Evolutionary conservation across 257 asterid species (phyloP), one percentile per base, ranked within the genome.

Genomic region (Orobanche coerulescens): DNA sequence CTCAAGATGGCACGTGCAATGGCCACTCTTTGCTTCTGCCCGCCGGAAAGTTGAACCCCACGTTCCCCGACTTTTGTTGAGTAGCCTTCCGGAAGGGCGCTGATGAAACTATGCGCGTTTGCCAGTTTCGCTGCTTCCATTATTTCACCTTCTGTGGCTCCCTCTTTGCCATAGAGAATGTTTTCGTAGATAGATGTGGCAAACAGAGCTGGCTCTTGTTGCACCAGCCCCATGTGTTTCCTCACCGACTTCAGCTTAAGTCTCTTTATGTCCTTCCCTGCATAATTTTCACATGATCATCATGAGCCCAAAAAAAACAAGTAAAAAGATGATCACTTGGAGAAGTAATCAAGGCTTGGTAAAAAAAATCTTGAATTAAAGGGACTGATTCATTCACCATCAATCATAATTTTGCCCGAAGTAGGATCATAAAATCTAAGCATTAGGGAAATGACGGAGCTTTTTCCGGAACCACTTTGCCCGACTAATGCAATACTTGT

Each of bases 381-480:
- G n/a, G n/a, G n/a, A n/a, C n/a, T n/a, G n/a, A n/a, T n/a, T n/a
- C n/a, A 76, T 88, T 75, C 61, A 92, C 98, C 96, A 50, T 89
- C 97, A 3, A 93, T 78, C 81, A 86, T 55, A 13, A 86, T 68
- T 72, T 76, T 89, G 28, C 99, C 99, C 0, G 92, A 77, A 19
- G 76, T 70, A 42, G 99, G 99, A 72, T 93, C 99, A 12, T 93
- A 93, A 61, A 93, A 93, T 22, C 99, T 71, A 73, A 93, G 88
- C 2, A 89, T 75, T 23, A 93, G 92, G 52, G 97, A 60, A 24
- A 93, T 76, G 57, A 93, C 94, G n/a, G 99, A 86, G 84, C 97
- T 89, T 77, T 93, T 93, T 39, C 99, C 99, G 0, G 97, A 93
- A 20, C 99, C 99, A 72, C 99, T 93, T 65, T 89, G 97, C 28